A percentile compares a stretch with the other conserved stretches of the same genome.
Evolutionary conservation across 2,329 filamentous ascomycete genomes (phyloP).

Genomic region (Claviceps pazoutovae): DNA sequence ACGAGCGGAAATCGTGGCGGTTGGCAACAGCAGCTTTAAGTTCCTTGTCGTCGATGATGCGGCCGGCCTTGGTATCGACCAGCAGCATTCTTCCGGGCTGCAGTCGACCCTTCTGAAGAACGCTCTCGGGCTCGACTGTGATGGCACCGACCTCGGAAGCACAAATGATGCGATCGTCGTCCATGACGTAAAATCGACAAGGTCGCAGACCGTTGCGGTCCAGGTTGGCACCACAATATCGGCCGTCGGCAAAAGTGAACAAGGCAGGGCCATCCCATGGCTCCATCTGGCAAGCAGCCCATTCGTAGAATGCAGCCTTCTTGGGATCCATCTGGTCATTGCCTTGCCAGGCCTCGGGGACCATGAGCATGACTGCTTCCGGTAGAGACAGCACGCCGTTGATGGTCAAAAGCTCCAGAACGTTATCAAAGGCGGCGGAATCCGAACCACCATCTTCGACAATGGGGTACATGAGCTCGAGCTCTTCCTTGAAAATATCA

Average conservation of each 20-base stretch:
- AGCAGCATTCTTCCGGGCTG: slow-evolving; percentile 93
- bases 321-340: slow-evolving; percentile 84
- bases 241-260: slow-evolving; percentile 92
- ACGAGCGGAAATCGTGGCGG: slow-evolving; percentile 74
- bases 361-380: slow-evolving; percentile 97
- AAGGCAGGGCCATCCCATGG: slow-evolving; percentile 94
- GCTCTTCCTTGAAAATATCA: slow-evolving; percentile 79
- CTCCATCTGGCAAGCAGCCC: slow-evolving; percentile 98
- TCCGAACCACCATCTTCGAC: slow-evolving; percentile 95
- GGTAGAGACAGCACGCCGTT: slow-evolving; percentile 91
- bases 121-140: slow-evolving; percentile 72
- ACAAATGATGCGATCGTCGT: slow-evolving; percentile 94
- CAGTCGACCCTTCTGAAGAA: slow-evolving; percentile 84
- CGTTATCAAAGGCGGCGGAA: slow-evolving; percentile 94
- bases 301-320: slow-evolving; percentile 96
- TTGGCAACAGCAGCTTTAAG: slow-evolving; percentile 79
- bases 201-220: slow-evolving; percentile 91
- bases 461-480: slow-evolving; percentile 82
- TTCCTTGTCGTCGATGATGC: slow-evolving; percentile 89
- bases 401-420: slow-evolving; percentile 83
- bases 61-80: slow-evolving; percentile 76
- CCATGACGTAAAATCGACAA: slow-evolving; percentile 92
- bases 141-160: slow-evolving; percentile 95
- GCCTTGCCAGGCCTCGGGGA: slow-evolving; percentile 94
- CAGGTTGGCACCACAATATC: slow-evolving; percentile 92